Evolutionary conservation across 495 filamentous ascomycete genomes (phyloP).

Genomic region (Aspergillus egyptiacus): DNA sequence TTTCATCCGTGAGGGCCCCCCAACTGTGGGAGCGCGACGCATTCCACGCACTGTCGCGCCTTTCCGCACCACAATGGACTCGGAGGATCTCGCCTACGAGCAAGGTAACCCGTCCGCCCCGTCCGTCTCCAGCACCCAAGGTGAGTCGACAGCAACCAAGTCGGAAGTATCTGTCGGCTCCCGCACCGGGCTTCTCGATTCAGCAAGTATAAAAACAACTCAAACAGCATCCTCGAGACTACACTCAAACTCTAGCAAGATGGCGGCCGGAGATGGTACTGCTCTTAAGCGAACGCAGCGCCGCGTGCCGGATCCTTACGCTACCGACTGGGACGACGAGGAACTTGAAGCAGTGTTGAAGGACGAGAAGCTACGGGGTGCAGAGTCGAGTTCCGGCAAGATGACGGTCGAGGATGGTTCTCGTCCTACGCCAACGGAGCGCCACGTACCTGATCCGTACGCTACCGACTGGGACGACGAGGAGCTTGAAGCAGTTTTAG

Average conservation of each 20-base stretch:
- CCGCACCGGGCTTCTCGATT: constrained; percentile 51
- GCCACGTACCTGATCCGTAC: constrained; percentile 81
- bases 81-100: constrained; percentile 59
- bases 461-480: constrained; percentile 83
- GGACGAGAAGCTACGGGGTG: constrained; percentile 13
- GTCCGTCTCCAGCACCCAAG: constrained; percentile 42
- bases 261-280: constrained; percentile 22
- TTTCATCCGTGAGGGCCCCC: constrained; percentile 83
- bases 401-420: constrained; percentile 22
- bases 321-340: constrained; percentile 80
- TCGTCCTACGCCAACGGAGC: constrained; percentile 55
- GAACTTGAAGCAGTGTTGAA: constrained; percentile 58
- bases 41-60: constrained; percentile 82
- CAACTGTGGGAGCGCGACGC: constrained; percentile 50
- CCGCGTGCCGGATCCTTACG: constrained; percentile 82
- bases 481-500: constrained; percentile 57
- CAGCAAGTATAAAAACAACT: constrained; percentile 20
- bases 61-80: constrained; percentile 79
- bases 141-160: constrained; percentile 38
- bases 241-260: constrained; percentile 10
- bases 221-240: constrained; percentile 13
- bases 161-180: constrained; percentile 52
- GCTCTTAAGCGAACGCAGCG: constrained; percentile 58
- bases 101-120: constrained; percentile 18
- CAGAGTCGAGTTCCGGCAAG: too few species aligned